Conservation (phyloP, 2,329 filamentous ascomycete genomes). For the Scedosporium boydii region DNA sequence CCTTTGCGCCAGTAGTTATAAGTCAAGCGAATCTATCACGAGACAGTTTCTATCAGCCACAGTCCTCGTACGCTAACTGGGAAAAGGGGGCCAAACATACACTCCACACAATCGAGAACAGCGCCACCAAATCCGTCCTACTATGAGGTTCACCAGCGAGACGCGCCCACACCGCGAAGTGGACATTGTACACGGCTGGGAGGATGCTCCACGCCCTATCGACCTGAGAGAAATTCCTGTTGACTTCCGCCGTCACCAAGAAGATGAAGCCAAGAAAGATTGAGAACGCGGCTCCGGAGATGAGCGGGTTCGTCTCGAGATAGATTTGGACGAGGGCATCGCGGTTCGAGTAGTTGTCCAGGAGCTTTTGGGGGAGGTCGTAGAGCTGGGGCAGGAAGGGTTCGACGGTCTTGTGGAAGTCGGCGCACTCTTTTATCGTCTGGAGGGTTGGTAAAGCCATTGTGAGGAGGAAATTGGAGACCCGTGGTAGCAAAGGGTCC, state of each 20-base stretch:
- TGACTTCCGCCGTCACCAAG: constrained; percentile 70
- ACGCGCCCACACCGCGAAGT: constrained; percentile 77
- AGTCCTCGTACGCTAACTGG: background rate
- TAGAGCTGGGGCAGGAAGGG: constrained; percentile 65
- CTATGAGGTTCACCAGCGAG: constrained; percentile 60
- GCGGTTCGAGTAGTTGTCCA: constrained; percentile 49
- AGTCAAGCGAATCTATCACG: constrained; percentile 64
- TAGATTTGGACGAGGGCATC: constrained; percentile 64
- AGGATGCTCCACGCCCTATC: constrained; percentile 88
- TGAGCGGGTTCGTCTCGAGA: constrained; percentile 73
- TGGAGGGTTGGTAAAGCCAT: constrained; percentile 69
- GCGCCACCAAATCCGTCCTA: constrained; percentile 62
- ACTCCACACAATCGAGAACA: constrained; percentile 69
- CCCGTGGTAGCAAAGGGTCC: too few relatives aligned
- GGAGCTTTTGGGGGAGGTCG: constrained; percentile 56
- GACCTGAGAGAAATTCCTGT: constrained; percentile 93
- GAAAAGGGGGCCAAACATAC: constrained; percentile 34
- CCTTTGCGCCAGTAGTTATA: constrained; percentile 97
- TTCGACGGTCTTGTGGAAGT: constrained; percentile 63
- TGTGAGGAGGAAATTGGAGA: background rate
- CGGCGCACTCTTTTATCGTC: constrained; percentile 63
- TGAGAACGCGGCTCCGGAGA: constrained; percentile 64
- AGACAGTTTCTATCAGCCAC: background rate
- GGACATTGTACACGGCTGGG: constrained; percentile 75
- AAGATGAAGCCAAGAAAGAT: constrained; percentile 63